A percentile compares a stretch with the other conserved stretches of the same genome.
Conservation (phyloP, 2,329 filamentous ascomycete genomes). For the Drechslera avenae region DNA sequence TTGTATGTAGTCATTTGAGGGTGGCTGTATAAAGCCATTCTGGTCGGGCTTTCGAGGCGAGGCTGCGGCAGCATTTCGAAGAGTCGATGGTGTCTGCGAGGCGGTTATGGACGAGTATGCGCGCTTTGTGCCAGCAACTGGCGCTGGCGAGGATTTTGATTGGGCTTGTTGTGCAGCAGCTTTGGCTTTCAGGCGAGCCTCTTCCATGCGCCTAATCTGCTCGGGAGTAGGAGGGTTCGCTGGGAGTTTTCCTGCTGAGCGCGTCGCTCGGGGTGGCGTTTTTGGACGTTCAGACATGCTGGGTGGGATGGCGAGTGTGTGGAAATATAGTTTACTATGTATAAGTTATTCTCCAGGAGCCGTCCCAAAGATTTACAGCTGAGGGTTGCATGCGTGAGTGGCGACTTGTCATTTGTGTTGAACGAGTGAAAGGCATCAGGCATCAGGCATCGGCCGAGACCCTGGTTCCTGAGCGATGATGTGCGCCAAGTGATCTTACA, state of each 20-base stretch:
- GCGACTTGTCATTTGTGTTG: slow-evolving; percentile 16
- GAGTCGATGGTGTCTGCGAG: slow-evolving; percentile 59
- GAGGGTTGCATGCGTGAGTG: slow-evolving; percentile 13
- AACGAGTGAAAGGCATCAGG: not conserved
- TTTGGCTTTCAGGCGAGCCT: slow-evolving; percentile 86
- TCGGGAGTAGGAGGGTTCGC: slow-evolving; percentile 62
- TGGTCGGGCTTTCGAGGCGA: slow-evolving; percentile 44
- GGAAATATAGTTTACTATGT: not conserved
- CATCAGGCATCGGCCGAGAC: slow-evolving; percentile 21
- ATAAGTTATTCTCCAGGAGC: not conserved
- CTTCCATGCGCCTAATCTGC: slow-evolving; percentile 70
- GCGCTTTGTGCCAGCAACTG: slow-evolving; percentile 69
- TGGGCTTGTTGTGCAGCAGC: slow-evolving; percentile 65
- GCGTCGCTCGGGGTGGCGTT: slow-evolving; percentile 54
- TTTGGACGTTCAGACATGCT: slow-evolving; percentile 51
- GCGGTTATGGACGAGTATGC: slow-evolving; percentile 67
- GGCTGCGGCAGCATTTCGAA: slow-evolving; percentile 67
- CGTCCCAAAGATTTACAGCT: not conserved
- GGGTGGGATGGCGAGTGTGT: not conserved
- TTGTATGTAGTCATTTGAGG: slow-evolving; percentile 62
- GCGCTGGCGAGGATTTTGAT: slow-evolving; percentile 31
- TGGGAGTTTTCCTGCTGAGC: slow-evolving; percentile 49
- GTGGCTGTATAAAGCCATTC: slow-evolving; percentile 44
- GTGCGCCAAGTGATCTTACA: slow-evolving; percentile 36
- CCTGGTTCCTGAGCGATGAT: slow-evolving; percentile 38